Conservation (phyloP, 1,284 basidiomycete genomes). For the Dichomitus squalens region DNA sequence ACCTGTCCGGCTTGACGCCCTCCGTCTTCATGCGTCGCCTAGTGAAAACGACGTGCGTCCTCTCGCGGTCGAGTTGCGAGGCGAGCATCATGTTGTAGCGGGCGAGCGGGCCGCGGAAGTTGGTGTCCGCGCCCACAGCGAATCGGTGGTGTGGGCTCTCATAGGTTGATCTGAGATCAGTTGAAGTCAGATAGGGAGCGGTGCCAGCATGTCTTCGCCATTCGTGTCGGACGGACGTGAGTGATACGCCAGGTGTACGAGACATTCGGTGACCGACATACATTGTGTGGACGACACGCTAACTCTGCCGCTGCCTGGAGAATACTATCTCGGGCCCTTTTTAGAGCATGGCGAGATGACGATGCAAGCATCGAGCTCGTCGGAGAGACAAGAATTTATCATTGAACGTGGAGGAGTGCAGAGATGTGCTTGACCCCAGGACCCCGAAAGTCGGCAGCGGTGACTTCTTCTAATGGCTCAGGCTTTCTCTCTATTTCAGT, state of each 20-base stretch:
- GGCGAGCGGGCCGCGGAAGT: constrained; percentile 18
- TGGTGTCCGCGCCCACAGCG: constrained; percentile 2
- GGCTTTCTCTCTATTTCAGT: too few relatives aligned
- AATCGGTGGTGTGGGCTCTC: constrained; percentile 4
- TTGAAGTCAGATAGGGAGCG: neutral
- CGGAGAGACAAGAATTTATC: too few relatives aligned
- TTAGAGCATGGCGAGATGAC: constrained; percentile 40
- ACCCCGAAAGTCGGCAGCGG: too few relatives aligned
- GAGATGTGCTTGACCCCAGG: too few relatives aligned
- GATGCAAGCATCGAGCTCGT: constrained; percentile 42
- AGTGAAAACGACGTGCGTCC: neutral
- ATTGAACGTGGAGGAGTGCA: too few relatives aligned
- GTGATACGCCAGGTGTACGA: neutral
- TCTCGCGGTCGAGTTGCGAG: constrained; percentile 11
- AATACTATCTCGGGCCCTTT: constrained; percentile 20
- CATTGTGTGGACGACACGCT: neutral
- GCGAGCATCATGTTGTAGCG: constrained; percentile 24
- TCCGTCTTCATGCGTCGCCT: constrained; percentile 57
- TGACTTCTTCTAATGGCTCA: too few relatives aligned
- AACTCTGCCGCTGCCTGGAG: constrained; percentile 8
- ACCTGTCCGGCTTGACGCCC: constrained; percentile 49
- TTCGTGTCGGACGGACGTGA: constrained; percentile 6
- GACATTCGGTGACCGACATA: neutral
- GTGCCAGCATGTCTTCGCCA: constrained; percentile 25
- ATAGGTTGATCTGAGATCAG: neutral